phyloP scores from a whole-genome alignment of 192 early-diverging fungal genomes.

The Backusella macrospora region DNA sequence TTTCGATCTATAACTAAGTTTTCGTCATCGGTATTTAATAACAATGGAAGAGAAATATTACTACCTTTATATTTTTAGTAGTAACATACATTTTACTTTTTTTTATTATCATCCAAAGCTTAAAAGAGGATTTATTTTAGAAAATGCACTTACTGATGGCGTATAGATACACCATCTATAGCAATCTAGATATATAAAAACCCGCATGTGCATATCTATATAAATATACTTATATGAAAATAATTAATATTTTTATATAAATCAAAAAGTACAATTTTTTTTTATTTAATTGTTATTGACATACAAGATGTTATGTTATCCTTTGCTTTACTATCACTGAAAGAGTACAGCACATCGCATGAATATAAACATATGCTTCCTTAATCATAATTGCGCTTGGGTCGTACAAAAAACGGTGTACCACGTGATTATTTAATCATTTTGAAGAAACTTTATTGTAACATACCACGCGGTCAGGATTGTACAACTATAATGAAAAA shows the following conservation, averaged over 20 bases:
- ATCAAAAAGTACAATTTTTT: too few relatives aligned
- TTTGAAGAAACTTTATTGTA: constrained; percentile 15
- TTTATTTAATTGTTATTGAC: neutral
- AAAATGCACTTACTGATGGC: too few relatives aligned
- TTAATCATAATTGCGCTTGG: neutral
- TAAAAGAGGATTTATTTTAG: too few relatives aligned
- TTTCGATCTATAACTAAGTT: too few relatives aligned
- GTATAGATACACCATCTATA: too few relatives aligned
- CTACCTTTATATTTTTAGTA: too few relatives aligned
- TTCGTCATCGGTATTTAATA: too few relatives aligned
- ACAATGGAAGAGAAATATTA: too few relatives aligned
- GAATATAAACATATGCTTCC: neutral
- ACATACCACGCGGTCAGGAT: neutral
- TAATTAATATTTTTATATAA: neutral
- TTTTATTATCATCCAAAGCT: too few relatives aligned
- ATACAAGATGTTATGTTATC: neutral
- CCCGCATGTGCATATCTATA: neutral
- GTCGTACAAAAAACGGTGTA: neutral
- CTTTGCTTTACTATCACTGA: neutral
- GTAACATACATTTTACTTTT: too few relatives aligned
- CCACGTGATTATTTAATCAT: constrained; percentile 11
- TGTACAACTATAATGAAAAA: neutral
- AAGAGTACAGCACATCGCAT: neutral
- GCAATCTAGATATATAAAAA: too few relatives aligned
- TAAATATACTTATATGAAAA: neutral